These are phyloP conservation scores for Hypoxylon lenormandii DNA, from an alignment of 495 filamentous ascomycete genomes.

Conservation along the genomic window DNA sequence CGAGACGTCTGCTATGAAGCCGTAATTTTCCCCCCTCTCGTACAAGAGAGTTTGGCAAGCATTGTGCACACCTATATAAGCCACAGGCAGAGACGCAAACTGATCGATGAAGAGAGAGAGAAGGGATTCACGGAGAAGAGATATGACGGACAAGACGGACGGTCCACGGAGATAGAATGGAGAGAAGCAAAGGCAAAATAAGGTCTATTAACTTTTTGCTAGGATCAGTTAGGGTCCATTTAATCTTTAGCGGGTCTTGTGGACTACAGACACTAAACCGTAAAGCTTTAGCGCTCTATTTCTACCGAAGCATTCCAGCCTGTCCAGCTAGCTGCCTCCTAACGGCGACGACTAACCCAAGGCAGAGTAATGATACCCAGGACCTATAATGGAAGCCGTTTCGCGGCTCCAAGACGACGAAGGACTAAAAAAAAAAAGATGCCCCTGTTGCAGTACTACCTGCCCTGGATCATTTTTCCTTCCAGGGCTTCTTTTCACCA, in stretches of 20 bases:
- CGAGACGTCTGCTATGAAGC: background rate
- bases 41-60: background rate
- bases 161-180: slow-evolving; percentile 28
- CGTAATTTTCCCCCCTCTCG: too few species aligned
- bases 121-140: background rate
- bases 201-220: background rate
- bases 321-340: slow-evolving; percentile 6
- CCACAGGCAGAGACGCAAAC: slow-evolving; percentile 3
- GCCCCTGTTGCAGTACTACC: slow-evolving; percentile 33
- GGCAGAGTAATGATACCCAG: slow-evolving; percentile 12
- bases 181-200: slow-evolving; percentile 23
- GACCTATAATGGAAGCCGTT: slow-evolving; percentile 42
- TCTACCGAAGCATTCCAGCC: slow-evolving; percentile 31
- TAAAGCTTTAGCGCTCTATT: slow-evolving; percentile 41
- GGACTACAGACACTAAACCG: slow-evolving; percentile 37
- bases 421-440: too few species aligned
- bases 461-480: slow-evolving; percentile 23
- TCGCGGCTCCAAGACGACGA: slow-evolving; percentile 31
- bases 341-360: slow-evolving; percentile 3
- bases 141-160: background rate
- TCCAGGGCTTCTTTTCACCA: slow-evolving; percentile 1
- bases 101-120: background rate
- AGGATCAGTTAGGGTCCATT: slow-evolving; percentile 22
- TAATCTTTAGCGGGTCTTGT: slow-evolving; percentile 45
- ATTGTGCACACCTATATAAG: slow-evolving; percentile 2